phyloP scores from a whole-genome alignment of 73 alveolate species.

The Symbiodinium pilosum region DNA sequence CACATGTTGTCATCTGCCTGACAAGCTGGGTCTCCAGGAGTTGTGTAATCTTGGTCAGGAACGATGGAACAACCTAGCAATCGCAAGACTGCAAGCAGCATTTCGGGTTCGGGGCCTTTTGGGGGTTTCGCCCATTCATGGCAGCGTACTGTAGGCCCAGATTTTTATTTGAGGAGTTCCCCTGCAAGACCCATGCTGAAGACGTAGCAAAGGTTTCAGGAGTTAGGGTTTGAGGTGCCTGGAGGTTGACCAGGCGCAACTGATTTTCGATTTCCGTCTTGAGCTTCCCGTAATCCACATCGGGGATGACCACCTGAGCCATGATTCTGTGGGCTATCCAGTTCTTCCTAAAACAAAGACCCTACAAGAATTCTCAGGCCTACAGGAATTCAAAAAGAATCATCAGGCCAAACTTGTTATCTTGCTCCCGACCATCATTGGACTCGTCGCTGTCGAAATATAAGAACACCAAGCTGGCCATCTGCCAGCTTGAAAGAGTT shows the following conservation, averaged over 20 bases:
- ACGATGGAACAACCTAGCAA: slow-evolving; percentile 48
- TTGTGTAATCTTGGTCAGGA: slow-evolving; percentile 97
- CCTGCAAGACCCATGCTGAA: too few species aligned
- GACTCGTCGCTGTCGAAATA: not conserved
- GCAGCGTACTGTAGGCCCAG: too few species aligned
- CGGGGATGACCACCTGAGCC: slow-evolving; percentile 97
- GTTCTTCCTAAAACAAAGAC: not conserved
- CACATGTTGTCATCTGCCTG: too few species aligned
- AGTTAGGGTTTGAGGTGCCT: not conserved
- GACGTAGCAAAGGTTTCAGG: too few species aligned
- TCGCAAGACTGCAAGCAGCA: not conserved
- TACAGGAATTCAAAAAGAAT: not conserved
- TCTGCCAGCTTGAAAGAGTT: too few species aligned
- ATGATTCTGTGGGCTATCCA: not conserved
- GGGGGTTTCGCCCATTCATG: too few species aligned
- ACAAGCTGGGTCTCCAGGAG: slow-evolving; percentile 99
- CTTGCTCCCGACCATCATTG: not conserved
- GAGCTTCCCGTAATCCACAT: slow-evolving; percentile 97
- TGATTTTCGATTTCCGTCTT: slow-evolving; percentile 97
- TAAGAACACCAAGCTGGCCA: not conserved
- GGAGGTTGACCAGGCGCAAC: slow-evolving; percentile 51
- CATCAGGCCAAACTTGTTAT: not conserved
- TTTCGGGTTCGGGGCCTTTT: too few species aligned
- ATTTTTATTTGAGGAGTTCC: not conserved
- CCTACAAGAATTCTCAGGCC: too few species aligned